Base-by-base conservation (phyloP, 352 stramenopile species). In the Peronospora belbahrii region DNA sequence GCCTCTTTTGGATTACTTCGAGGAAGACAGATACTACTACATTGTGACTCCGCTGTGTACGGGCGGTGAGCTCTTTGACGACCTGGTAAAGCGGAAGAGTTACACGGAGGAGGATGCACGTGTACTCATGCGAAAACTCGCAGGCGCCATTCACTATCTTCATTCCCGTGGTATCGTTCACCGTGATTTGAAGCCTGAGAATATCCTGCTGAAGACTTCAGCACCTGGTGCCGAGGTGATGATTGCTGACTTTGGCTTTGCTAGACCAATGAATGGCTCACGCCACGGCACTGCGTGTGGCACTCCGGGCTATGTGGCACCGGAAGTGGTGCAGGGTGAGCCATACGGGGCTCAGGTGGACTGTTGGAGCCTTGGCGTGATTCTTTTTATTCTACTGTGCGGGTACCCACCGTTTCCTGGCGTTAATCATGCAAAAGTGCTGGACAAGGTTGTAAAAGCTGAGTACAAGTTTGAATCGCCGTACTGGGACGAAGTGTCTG, bases 81-180 rank as follows among this genome's bases (percentile, higher is more conserved):
- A 91, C 25, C 79, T 99, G 6, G 85, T 97, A 0, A 83, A 96
- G 48, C 85, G 93, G 19, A 94, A 95, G 40, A 88, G 78, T 37
- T 98, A 98, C 69, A 97, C 79, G 4, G 96, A 99, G 59, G 86
- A 94, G 36, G 89, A 98, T 61, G 95, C 95, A 4, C 68, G 94
- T 14, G 71, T 88, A 31, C 68, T 98, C 6, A 86, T 96, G 39
- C 69, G 71, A 6, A 95, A 87, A 32, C 66, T 99, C 9, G 76
- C 96, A 6, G 64, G 93, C 48, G 91, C 89, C 3, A 84, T 98
- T 25, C 60, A 75, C 15, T 96, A 97, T 49, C 82, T 97, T 20
- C 95, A 98, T 56, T 77, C 83, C 5, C 75, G 80, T 25, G 88
- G 92, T 42, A 95, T 98, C 7, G 88, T 96, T 10, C 88, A 97